Base-by-base conservation (phyloP, 2,329 filamentous ascomycete genomes). In the Penicillium paneum region DNA sequence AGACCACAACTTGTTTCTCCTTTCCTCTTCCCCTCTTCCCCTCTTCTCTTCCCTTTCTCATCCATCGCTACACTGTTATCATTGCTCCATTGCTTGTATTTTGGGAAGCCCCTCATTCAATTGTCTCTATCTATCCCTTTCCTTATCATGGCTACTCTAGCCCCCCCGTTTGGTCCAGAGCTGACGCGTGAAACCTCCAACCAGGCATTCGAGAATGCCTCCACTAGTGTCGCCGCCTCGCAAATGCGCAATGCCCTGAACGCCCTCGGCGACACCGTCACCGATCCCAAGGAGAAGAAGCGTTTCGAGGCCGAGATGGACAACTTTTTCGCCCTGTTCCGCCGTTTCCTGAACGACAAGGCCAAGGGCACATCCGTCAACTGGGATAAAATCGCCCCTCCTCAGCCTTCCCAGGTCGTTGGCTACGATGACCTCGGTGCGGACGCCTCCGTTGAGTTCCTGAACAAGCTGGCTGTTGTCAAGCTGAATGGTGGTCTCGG, bases 281-380 rank as follows among this genome's bases (percentile, higher is more conserved):
- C 86, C 69, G 91, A 97, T 73, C 82, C 88, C 53, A 80, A 74
- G 31, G 81, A 84, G 73, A 86, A 84, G 80, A 77, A 79, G 90
- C 86, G 95, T 64, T 97, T 97, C 76, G 93, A 97, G 81, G 95
- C 92, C 5, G 93, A 99, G 80, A 97, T 97, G 92, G 94, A 99
- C 85, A 99, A 99, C 86, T 99, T 99, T 83, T 99, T 99, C 74
- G 88, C 91, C 58, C 88, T 99, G 59, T 99, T 99, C 88, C 89
- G 94, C 73, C 87, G 94, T 78, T 99, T 97, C 79, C 82, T 99
- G 61, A 97, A 97, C 74, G 94, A 97, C 81, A 96, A 97, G 83
- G 93, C 94, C 72, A 97, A 97, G 86, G 92, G 93, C 75, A 97
- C 94, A 74, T 86, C 86, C 48, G 85, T 94, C 83, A 90, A 96